Evolutionary conservation across 2,329 filamentous ascomycete genomes (phyloP).

Genomic region (Apiospora kogelbergensis): DNA sequence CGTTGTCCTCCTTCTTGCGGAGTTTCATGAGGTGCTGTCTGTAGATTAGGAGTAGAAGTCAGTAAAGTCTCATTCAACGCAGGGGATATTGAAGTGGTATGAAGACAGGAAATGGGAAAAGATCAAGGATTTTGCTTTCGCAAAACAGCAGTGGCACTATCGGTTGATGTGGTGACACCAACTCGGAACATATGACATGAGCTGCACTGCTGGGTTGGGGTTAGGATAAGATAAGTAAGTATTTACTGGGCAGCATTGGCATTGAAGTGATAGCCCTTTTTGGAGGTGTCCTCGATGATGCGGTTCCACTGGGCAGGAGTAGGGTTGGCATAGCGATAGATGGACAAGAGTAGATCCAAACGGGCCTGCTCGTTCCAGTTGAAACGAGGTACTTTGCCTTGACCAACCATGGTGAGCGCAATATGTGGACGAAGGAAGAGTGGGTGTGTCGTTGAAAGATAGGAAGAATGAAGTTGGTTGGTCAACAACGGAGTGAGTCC

Average conservation of each 20-base stretch:
- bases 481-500: not conserved
- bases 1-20: slow-evolving; percentile 18
- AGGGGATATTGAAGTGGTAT: not conserved
- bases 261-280: slow-evolving; percentile 39
- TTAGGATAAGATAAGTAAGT: slow-evolving; percentile 9
- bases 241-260: slow-evolving; percentile 41
- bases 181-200: not conserved
- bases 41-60: slow-evolving; percentile 10
- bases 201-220: not conserved
- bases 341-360: slow-evolving; percentile 37
- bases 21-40: slow-evolving; percentile 50
- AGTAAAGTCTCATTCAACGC: slow-evolving; percentile 5
- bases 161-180: not conserved
- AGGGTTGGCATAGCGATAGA: slow-evolving; percentile 37
- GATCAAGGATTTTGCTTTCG: not conserved
- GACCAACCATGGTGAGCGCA: not conserved
- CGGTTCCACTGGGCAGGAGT: slow-evolving; percentile 31
- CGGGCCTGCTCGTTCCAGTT: slow-evolving; percentile 33
- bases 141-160: not conserved
- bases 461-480: slow-evolving; percentile 1
- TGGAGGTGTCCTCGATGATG: slow-evolving; percentile 32
- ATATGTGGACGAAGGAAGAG: not conserved
- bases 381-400: slow-evolving; percentile 14
- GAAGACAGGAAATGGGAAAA: no score
- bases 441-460: not conserved